Conservation (phyloP, 75 land plant species). For the Sequoiadendron giganteum region DNA sequence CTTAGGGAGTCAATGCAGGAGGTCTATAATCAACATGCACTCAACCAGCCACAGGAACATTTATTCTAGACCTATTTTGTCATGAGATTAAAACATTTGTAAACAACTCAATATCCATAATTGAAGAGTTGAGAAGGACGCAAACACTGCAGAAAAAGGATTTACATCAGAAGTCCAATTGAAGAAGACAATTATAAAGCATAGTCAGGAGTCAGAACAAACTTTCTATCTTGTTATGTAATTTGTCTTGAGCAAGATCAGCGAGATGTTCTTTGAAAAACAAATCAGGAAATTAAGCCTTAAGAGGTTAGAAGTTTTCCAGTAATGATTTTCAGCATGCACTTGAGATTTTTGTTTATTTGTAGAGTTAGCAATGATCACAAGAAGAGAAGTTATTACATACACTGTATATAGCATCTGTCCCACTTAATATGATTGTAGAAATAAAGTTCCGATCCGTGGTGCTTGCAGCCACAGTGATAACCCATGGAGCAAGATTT, state of each 20-base stretch:
- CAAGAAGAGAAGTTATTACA: neutral
- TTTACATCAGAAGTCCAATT: neutral
- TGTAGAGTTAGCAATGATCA: neutral
- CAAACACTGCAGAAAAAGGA: neutral
- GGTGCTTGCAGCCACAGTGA: constrained; percentile 75
- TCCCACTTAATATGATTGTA: neutral
- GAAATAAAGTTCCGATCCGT: constrained; percentile 53
- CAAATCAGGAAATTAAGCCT: neutral
- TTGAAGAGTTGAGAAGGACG: neutral
- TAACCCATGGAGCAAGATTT: constrained; percentile 78
- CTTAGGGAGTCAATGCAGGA: neutral
- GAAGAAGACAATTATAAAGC: neutral
- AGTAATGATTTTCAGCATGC: neutral
- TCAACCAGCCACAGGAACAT: neutral
- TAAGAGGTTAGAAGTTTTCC: neutral
- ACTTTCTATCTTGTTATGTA: neutral
- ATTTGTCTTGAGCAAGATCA: neutral
- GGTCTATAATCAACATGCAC: neutral
- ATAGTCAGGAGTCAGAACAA: neutral
- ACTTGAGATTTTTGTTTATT: neutral
- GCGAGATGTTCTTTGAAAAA: too few species aligned
- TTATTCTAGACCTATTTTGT: neutral
- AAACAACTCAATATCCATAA: neutral
- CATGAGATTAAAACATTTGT: neutral
- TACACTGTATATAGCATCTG: neutral